These are phyloP conservation scores for Apiotrichum porosum DNA, from an alignment of 1,284 basidiomycete species.

Conservation along the genomic window DNA sequence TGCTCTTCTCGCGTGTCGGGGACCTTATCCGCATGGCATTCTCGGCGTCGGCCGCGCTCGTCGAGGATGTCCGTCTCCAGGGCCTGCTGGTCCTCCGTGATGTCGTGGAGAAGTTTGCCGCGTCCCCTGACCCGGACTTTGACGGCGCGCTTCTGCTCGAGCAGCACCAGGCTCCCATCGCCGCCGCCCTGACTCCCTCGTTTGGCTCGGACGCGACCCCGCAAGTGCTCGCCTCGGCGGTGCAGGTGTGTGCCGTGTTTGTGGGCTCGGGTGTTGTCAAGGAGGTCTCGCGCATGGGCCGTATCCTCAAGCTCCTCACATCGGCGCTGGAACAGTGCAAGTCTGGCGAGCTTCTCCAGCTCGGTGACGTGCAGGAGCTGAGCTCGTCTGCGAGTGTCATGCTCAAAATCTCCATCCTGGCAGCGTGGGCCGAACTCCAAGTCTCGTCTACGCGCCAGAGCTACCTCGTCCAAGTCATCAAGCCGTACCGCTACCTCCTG, in stretches of 20 bases:
- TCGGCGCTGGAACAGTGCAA: slow-evolving; percentile 85
- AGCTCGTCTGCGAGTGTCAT: slow-evolving; percentile 93
- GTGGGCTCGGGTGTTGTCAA: slow-evolving; percentile 94
- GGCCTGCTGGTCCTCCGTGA: slow-evolving; percentile 85
- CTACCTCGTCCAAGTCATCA: slow-evolving; percentile 77
- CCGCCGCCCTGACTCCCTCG: slow-evolving; percentile 94
- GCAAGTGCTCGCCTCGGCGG: slow-evolving; percentile 86
- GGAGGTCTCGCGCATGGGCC: slow-evolving; percentile 83
- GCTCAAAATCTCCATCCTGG: slow-evolving; percentile 86
- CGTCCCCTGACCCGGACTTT: slow-evolving; percentile 86
- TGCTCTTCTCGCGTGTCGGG: slow-evolving; percentile 44
- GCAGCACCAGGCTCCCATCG: slow-evolving; percentile 97
- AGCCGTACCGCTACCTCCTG: slow-evolving; percentile 70
- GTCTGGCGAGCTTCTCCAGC: slow-evolving; percentile 73
- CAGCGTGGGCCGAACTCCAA: slow-evolving; percentile 93
- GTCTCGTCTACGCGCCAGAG: slow-evolving; percentile 67
- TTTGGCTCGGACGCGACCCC: slow-evolving; percentile 93
- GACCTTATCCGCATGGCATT: slow-evolving; percentile 98
- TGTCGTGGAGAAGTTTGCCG: slow-evolving; percentile 87
- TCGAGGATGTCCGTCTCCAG: slow-evolving; percentile 90
- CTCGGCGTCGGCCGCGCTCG: slow-evolving; percentile 90
- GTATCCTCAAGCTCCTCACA: slow-evolving; percentile 85
- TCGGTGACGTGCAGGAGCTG: slow-evolving; percentile 81
- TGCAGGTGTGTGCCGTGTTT: slow-evolving; percentile 91
- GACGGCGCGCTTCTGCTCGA: slow-evolving; percentile 87